These are phyloP conservation scores for Gonapodya sp. DNA, from an alignment of 192 early-diverging fungal species.

Conservation along the genomic window DNA sequence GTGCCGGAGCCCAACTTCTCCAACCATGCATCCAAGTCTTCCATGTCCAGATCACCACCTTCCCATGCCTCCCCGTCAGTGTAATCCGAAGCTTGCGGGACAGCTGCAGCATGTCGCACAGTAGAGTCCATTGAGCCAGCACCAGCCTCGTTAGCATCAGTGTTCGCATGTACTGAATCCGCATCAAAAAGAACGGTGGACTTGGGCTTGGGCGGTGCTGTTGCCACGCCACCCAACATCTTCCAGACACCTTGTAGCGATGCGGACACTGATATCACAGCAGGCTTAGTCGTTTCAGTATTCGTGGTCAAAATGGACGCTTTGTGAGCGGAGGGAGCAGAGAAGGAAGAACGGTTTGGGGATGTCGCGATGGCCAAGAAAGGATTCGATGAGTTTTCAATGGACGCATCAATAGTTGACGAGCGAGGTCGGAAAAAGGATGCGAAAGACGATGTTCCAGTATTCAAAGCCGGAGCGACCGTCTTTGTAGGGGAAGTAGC, in stretches of 20 bases:
- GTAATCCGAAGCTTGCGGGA: background rate
- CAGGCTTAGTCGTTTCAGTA: background rate
- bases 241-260: background rate
- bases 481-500: too few species aligned
- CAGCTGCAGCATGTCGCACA: background rate
- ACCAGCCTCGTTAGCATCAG: background rate
- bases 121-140: background rate
- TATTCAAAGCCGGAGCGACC: too few species aligned
- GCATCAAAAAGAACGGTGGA: background rate
- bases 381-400: background rate
- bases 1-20: conserved; percentile 6
- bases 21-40: background rate
- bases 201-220: background rate
- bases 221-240: background rate
- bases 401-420: background rate
- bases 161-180: background rate
- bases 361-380: background rate
- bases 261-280: background rate
- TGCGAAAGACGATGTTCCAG: background rate
- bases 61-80: background rate
- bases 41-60: background rate
- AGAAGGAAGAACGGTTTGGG: background rate
- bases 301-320: background rate
- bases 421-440: background rate
- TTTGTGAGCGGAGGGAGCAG: background rate